phyloP scores from a whole-genome alignment of 108 stramenopile species.

The Pseudonitzschia multistriata region DNA sequence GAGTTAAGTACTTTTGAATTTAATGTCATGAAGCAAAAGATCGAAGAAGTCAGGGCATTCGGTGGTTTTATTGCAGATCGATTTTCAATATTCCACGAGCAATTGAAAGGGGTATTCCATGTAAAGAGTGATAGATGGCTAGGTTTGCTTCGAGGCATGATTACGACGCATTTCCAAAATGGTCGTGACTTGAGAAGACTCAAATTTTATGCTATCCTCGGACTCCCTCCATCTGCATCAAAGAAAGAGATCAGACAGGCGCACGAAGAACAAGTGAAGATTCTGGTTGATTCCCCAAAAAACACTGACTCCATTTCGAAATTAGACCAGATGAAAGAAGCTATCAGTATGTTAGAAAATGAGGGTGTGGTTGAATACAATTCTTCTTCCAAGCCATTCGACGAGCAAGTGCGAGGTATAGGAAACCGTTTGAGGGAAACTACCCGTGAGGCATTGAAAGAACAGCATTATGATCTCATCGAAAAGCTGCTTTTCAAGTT shows the following conservation, averaged over 20 bases:
- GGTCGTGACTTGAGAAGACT: constrained; percentile 48
- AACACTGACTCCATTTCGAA: constrained; percentile 6
- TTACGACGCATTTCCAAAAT: constrained; percentile 37
- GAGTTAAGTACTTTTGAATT: constrained; percentile 39
- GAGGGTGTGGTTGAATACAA: neutral
- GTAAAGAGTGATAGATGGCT: constrained; percentile 37
- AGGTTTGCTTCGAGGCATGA: constrained; percentile 26
- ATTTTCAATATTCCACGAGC: constrained; percentile 38
- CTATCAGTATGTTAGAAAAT: constrained; percentile 33
- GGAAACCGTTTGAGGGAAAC: constrained; percentile 25
- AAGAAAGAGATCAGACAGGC: constrained; percentile 45
- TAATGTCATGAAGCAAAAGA: constrained; percentile 18
- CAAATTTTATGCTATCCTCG: constrained; percentile 42
- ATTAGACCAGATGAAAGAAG: constrained; percentile 46
- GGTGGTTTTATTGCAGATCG: constrained; percentile 49
- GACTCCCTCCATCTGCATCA: constrained; percentile 45
- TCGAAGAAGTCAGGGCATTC: constrained; percentile 25
- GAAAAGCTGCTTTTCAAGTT: constrained; percentile 40
- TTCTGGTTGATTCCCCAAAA: neutral
- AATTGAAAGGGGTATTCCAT: constrained; percentile 13
- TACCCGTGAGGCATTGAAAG: constrained; percentile 30
- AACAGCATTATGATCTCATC: constrained; percentile 46
- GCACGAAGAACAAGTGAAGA: constrained; percentile 43
- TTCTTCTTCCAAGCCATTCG: constrained; percentile 34
- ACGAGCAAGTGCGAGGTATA: constrained; percentile 29